Evolutionary conservation across 768 basidiomycete genomes (phyloP).

Genomic region (Lactarius deliciosus): DNA sequence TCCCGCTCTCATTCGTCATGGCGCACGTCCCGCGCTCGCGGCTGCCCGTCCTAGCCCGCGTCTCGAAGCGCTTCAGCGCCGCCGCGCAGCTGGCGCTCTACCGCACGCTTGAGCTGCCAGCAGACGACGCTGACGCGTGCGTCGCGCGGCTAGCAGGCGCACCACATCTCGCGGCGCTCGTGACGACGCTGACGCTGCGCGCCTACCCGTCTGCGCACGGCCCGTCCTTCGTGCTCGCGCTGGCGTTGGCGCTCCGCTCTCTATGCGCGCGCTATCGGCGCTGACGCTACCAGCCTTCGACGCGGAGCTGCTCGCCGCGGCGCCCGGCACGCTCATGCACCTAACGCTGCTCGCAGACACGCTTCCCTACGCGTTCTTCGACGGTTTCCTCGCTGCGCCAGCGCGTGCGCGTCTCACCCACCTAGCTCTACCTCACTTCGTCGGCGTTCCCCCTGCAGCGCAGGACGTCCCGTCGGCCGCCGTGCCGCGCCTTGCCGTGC

Average conservation of each 20-base stretch:
- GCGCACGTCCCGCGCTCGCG: constrained; percentile 28
- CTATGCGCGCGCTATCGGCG: constrained; percentile 34
- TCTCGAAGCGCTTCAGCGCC: constrained; percentile 32
- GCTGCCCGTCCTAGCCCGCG: constrained; percentile 31
- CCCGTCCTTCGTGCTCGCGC: constrained; percentile 28
- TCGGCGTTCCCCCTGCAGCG: constrained; percentile 9
- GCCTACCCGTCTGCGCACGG: constrained; percentile 19
- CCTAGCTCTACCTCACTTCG: constrained; percentile 20
- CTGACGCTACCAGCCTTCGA: constrained; percentile 35
- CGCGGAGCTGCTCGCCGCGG: constrained; percentile 32
- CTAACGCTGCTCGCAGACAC: constrained; percentile 33
- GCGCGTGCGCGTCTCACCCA: constrained; percentile 29
- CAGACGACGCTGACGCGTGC: constrained; percentile 28
- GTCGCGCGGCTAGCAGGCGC: constrained; percentile 32
- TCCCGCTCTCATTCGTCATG: constrained; percentile 29
- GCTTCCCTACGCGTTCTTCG: constrained; percentile 31
- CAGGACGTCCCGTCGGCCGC: constrained; percentile 23
- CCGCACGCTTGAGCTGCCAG: constrained; percentile 30
- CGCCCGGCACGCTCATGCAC: constrained; percentile 29
- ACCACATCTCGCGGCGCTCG: constrained; percentile 32
- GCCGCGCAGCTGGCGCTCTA: constrained; percentile 34
- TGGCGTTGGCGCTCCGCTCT: constrained; percentile 36
- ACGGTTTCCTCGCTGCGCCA: constrained; percentile 32
- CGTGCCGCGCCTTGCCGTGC: constrained; percentile 29
- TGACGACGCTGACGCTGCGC: constrained; percentile 32